Percentiles rank a stretch among this genome's conserved stretches.
Evolutionary conservation across 1,284 basidiomycete genomes (phyloP).

Genomic region (Ganoderma resinaceum): DNA sequence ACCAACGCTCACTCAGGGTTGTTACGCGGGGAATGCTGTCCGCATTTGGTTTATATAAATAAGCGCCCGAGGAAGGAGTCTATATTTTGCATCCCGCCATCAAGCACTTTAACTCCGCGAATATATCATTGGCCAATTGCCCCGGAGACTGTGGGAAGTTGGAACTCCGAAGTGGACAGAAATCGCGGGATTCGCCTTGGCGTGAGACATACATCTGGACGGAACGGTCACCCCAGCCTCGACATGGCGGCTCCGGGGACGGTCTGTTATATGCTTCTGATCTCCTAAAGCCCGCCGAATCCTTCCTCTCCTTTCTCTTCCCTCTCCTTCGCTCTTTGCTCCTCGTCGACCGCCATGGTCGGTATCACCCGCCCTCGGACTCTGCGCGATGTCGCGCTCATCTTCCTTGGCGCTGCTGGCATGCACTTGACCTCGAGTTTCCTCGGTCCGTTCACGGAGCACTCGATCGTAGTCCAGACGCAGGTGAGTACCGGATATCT

Average conservation of each 20-base stretch:
- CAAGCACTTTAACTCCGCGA: not conserved
- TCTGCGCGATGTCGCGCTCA: constrained; percentile 55
- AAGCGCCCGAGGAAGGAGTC: not conserved
- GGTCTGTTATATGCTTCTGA: constrained; percentile 5
- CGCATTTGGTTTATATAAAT: not conserved
- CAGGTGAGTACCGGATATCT: constrained; percentile 26
- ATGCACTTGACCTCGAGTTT: constrained; percentile 58
- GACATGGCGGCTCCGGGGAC: not conserved
- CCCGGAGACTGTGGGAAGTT: not conserved
- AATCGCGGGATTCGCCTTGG: not conserved
- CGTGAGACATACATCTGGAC: not conserved
- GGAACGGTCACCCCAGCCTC: not conserved
- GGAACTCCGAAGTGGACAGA: not conserved
- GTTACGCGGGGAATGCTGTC: not conserved
- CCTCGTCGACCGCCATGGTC: constrained; percentile 26
- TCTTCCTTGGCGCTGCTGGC: constrained; percentile 55
- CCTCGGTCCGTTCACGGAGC: constrained; percentile 42
- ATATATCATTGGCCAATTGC: not conserved
- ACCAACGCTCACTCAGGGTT: not conserved
- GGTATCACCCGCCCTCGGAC: constrained; percentile 37
- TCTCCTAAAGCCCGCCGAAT: constrained; percentile 16
- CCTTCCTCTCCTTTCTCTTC: constrained; percentile 14
- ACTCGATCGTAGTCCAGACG: constrained; percentile 47
- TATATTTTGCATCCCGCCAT: not conserved
- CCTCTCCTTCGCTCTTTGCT: constrained; percentile 9